Percentiles rank a stretch among this genome's conserved stretches.
Conservation (phyloP, 2,329 filamentous ascomycete species). For the Teratosphaeria viscida region DNA sequence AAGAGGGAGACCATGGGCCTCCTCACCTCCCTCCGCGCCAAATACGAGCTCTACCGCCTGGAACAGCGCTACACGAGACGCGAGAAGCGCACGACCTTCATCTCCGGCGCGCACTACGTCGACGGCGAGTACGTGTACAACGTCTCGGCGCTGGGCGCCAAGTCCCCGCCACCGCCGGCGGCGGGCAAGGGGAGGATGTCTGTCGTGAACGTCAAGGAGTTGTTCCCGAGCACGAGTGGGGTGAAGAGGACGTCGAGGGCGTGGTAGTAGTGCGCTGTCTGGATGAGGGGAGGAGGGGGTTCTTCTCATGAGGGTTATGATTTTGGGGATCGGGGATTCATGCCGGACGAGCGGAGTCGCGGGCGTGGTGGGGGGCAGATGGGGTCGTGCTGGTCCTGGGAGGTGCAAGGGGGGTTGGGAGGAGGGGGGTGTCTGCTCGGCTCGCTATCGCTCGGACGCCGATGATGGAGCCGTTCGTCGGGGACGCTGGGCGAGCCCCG, state of each 20-base stretch:
- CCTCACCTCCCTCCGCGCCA: conserved; percentile 64
- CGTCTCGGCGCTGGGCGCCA: conserved; percentile 16
- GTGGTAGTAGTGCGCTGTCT: background rate
- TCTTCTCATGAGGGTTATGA: too few species aligned
- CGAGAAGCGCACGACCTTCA: conserved; percentile 81
- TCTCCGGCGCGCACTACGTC: conserved; percentile 81
- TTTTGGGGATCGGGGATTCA: too few species aligned
- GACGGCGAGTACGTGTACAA: conserved; percentile 89
- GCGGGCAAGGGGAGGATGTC: conserved; percentile 3
- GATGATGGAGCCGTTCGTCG: too few species aligned
- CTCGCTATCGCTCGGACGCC: too few species aligned
- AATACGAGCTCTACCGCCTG: conserved; percentile 86
- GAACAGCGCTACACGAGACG: conserved; percentile 91
- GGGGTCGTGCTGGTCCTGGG: too few species aligned
- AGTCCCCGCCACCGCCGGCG: conserved; percentile 10
- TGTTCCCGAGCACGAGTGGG: background rate
- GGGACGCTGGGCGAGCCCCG: too few species aligned
- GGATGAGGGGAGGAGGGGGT: background rate
- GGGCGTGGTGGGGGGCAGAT: too few species aligned
- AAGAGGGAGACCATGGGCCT: conserved; percentile 44
- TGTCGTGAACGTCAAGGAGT: conserved; percentile 1
- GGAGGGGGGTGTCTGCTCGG: too few species aligned
- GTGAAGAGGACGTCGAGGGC: background rate
- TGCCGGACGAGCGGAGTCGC: too few species aligned
- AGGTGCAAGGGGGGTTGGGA: too few species aligned